phyloP scores from a whole-genome alignment of 2,329 filamentous ascomycete species.

The Stagonosporopsis vannaccii region DNA sequence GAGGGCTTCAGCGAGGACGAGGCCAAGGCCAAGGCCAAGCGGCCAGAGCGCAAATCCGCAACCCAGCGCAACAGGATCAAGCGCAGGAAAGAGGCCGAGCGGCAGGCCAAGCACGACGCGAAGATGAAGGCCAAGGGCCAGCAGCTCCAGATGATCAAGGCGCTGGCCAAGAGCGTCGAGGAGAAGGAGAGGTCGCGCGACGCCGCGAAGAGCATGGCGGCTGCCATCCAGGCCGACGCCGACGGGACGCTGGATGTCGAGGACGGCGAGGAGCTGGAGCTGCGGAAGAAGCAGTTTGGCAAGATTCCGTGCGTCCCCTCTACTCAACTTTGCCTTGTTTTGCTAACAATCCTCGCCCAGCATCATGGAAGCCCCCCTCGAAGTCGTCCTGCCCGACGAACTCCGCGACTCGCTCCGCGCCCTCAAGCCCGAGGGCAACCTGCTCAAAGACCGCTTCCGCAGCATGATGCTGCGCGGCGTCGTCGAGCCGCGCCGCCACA shows the following conservation, averaged over 20 bases:
- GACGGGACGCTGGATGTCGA: conserved; percentile 36
- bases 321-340: too few relatives aligned
- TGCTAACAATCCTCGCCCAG: conserved; percentile 45
- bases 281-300: conserved; percentile 77
- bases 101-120: conserved; percentile 75
- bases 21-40: conserved; percentile 72
- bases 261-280: conserved; percentile 51
- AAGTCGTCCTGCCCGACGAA: conserved; percentile 59
- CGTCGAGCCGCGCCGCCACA: conserved; percentile 80
- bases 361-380: conserved; percentile 70
- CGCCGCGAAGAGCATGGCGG: conserved; percentile 26
- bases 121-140: conserved; percentile 75
- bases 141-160: conserved; percentile 75
- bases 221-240: conserved; percentile 35
- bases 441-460: conserved; percentile 89
- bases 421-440: conserved; percentile 89
- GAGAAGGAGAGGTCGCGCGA: conserved; percentile 62
- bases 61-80: conserved; percentile 87
- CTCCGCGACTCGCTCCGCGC: conserved; percentile 58
- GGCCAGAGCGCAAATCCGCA: conserved; percentile 83
- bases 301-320: conserved; percentile 58
- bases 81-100: conserved; percentile 86
- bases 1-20: conserved; percentile 62
- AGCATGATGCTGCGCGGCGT: conserved; percentile 89
- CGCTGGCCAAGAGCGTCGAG: conserved; percentile 70